Conservation (phyloP, 2,329 filamentous ascomycete species). For the Fusarium annulatum region DNA sequence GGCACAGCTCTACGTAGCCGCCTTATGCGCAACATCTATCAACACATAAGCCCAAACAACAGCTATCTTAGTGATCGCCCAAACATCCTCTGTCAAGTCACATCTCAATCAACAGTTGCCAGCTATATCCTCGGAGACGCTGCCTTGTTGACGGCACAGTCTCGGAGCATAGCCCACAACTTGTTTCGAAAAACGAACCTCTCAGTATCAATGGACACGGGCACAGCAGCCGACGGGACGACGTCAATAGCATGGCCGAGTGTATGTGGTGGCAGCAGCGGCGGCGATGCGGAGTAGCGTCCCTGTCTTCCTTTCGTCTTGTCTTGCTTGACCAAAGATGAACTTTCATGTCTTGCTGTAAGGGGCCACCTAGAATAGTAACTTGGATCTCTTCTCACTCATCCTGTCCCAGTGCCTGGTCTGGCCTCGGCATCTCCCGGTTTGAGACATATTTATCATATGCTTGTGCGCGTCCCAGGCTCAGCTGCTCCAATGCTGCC, state of each 20-base stretch:
- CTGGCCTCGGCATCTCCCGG: conserved; percentile 44
- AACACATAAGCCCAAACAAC: conserved; percentile 11
- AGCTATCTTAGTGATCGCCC: background rate
- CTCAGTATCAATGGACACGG: background rate
- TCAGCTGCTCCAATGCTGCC: conserved; percentile 27
- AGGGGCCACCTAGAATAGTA: conserved; percentile 18
- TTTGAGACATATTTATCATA: conserved; percentile 30
- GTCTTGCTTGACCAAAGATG: conserved; percentile 13
- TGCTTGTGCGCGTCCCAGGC: conserved; percentile 24
- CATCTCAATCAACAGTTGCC: background rate
- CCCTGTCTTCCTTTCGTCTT: conserved; percentile 1
- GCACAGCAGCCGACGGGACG: conserved; percentile 14
- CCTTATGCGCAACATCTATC: conserved; percentile 32
- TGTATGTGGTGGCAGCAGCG: background rate
- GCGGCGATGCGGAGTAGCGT: conserved; percentile 5
- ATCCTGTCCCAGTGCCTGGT: conserved; percentile 15
- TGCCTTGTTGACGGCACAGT: background rate
- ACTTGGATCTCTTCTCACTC: conserved; percentile 8
- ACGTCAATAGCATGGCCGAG: conserved; percentile 5
- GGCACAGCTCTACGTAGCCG: conserved; percentile 34
- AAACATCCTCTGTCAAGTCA: background rate
- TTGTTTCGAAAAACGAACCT: background rate
- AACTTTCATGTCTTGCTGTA: conserved; percentile 18
- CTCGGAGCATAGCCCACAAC: background rate
- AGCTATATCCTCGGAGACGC: background rate